Evolutionary conservation across 805 yeast species (phyloP).

Genomic region (Ogataea thermomethanolica): DNA sequence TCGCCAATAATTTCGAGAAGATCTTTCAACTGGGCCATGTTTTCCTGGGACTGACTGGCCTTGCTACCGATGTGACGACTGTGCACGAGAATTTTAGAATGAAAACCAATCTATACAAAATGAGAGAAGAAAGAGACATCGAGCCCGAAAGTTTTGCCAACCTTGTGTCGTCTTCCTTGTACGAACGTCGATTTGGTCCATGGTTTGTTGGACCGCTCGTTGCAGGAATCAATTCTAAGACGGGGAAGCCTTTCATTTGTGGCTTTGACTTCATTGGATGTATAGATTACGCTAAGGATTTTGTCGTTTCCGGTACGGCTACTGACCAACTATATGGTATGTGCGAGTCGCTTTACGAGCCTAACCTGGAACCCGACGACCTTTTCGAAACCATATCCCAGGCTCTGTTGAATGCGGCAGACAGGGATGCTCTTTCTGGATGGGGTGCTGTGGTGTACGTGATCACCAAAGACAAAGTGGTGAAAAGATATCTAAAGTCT

Average conservation of each 20-base stretch:
- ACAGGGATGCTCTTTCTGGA: slow-evolving; percentile 95
- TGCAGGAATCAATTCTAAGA: slow-evolving; percentile 85
- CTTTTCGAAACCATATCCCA: slow-evolving; percentile 94
- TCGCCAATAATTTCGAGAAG: slow-evolving; percentile 90
- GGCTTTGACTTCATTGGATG: slow-evolving; percentile 97
- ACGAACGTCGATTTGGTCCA: slow-evolving; percentile 92
- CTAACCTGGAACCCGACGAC: slow-evolving; percentile 90
- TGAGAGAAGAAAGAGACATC: slow-evolving; percentile 85
- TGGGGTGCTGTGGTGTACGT: slow-evolving; percentile 98
- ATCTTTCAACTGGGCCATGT: slow-evolving; percentile 82
- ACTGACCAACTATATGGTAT: slow-evolving; percentile 96
- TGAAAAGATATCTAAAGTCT: slow-evolving; percentile 82
- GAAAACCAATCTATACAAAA: slow-evolving; percentile 82
- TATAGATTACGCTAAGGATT: slow-evolving; percentile 91
- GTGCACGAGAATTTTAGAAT: slow-evolving; percentile 76
- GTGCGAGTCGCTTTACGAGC: slow-evolving; percentile 97
- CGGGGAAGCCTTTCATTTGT: slow-evolving; percentile 84
- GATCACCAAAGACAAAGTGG: slow-evolving; percentile 86
- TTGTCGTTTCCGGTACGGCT: slow-evolving; percentile 94
- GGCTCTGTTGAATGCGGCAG: slow-evolving; percentile 89
- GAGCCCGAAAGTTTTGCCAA: slow-evolving; percentile 95
- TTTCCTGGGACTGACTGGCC: slow-evolving; percentile 88
- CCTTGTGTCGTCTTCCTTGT: slow-evolving; percentile 83
- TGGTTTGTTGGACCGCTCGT: slow-evolving; percentile 96
- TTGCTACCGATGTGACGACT: slow-evolving; percentile 91